These are phyloP conservation scores for Orbilia brochopaga DNA, from an alignment of 2,329 filamentous ascomycete genomes.

Conservation along the genomic window DNA sequence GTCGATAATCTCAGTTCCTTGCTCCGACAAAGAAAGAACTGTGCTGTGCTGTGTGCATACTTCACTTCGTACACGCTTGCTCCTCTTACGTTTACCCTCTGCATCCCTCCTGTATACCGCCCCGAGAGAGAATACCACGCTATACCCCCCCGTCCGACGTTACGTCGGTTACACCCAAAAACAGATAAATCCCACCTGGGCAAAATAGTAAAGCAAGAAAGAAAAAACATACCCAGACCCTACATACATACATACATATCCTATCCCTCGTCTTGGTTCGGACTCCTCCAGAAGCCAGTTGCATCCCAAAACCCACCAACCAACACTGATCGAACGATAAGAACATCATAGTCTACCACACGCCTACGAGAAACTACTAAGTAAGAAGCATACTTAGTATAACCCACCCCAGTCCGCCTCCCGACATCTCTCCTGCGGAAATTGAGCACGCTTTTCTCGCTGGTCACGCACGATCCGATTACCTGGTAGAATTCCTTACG, in stretches of 20 bases:
- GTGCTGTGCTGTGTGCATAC: too few relatives aligned
- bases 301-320: neutral
- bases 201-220: conserved; percentile 44
- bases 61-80: too few relatives aligned
- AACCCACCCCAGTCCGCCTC: conserved; percentile 12
- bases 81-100: too few relatives aligned
- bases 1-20: conserved; percentile 44
- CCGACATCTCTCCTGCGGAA: conserved; percentile 47
- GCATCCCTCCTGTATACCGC: neutral
- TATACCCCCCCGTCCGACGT: conserved; percentile 24
- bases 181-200: conserved; percentile 26
- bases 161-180: conserved; percentile 48
- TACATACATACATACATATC: conserved; percentile 6
- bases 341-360: conserved; percentile 49
- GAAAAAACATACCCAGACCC: too few relatives aligned
- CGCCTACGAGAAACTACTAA: neutral
- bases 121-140: conserved; percentile 22
- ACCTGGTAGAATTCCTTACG: conserved; percentile 49
- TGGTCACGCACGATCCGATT: conserved; percentile 50
- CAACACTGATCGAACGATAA: conserved; percentile 24
- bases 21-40: conserved; percentile 20
- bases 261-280: conserved; percentile 40
- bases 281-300: conserved; percentile 27
- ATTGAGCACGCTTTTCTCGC: conserved; percentile 41
- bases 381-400: too few relatives aligned